These are phyloP conservation scores for Herpetospermum pedunculosum DNA, from an alignment of 306 rosid species.

Conservation along the genomic window DNA sequence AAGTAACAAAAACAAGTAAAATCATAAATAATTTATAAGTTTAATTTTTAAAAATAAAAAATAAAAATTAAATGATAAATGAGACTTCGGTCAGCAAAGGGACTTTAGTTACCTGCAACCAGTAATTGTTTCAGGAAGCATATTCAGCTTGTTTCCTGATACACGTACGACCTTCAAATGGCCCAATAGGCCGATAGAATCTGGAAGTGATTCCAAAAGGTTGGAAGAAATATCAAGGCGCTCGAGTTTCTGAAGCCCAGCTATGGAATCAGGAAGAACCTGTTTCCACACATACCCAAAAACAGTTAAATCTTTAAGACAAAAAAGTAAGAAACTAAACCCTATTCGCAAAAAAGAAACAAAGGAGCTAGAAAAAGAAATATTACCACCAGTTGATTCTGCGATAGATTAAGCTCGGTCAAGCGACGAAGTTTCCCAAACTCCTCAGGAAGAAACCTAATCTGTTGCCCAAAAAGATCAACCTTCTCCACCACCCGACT, in stretches of 20 bases:
- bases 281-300: constrained; percentile 15
- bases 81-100: too few species aligned
- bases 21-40: too few species aligned
- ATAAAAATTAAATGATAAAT: too few species aligned
- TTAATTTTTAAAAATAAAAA: too few species aligned
- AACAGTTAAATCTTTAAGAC: too few species aligned
- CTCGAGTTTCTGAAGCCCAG: constrained; percentile 56
- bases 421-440: constrained; percentile 43
- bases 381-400: constrained; percentile 57
- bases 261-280: constrained; percentile 68
- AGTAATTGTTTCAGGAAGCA: constrained; percentile 64
- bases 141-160: constrained; percentile 57
- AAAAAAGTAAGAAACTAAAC: too few species aligned
- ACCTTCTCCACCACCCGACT: constrained; percentile 39
- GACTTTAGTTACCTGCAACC: constrained; percentile 75
- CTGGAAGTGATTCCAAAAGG: constrained; percentile 55
- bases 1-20: too few species aligned
- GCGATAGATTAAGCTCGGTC: constrained; percentile 40
- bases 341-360: neutral
- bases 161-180: constrained; percentile 54
- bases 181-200: constrained; percentile 63
- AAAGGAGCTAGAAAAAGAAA: neutral
- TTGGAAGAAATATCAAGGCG: constrained; percentile 66
- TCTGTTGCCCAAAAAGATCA: constrained; percentile 32
- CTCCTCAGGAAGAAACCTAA: constrained; percentile 50